These are phyloP conservation scores for Stagonosporopsis tanaceti DNA, from an alignment of 2,329 filamentous ascomycete species.

Conservation along the genomic window DNA sequence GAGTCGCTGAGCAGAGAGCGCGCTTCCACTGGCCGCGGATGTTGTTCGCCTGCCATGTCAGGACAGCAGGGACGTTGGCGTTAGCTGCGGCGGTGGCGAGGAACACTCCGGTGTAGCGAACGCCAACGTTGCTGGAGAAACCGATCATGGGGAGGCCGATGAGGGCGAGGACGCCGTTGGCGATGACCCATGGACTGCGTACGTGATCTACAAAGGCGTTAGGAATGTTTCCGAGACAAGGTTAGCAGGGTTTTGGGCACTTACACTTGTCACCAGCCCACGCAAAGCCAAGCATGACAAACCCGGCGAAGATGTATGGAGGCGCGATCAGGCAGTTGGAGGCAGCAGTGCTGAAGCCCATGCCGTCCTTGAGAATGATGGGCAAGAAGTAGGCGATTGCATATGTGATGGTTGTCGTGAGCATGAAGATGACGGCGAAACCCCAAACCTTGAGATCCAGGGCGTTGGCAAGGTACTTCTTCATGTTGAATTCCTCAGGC, in stretches of 20 bases:
- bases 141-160: slow-evolving; percentile 77
- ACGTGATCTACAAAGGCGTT: slow-evolving; percentile 48
- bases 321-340: slow-evolving; percentile 39
- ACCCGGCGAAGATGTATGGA: slow-evolving; percentile 37
- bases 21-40: slow-evolving; percentile 89
- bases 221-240: background rate
- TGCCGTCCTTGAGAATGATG: slow-evolving; percentile 41
- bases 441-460: slow-evolving; percentile 35
- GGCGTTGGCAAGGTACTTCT: slow-evolving; percentile 28
- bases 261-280: slow-evolving; percentile 68
- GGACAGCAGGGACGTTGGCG: slow-evolving; percentile 74
- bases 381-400: slow-evolving; percentile 43
- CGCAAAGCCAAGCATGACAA: slow-evolving; percentile 59
- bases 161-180: slow-evolving; percentile 71
- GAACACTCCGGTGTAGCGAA: slow-evolving; percentile 70
- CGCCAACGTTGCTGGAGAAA: slow-evolving; percentile 64
- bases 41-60: slow-evolving; percentile 88
- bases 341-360: slow-evolving; percentile 38
- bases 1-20: slow-evolving; percentile 76
- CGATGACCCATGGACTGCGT: slow-evolving; percentile 71
- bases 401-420: slow-evolving; percentile 38
- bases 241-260: background rate
- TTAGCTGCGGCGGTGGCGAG: slow-evolving; percentile 77
- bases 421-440: slow-evolving; percentile 35
- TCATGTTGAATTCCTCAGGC: slow-evolving; percentile 36